These are phyloP conservation scores for Spathaspora arborariae DNA, from an alignment of 805 yeast genomes.

Conservation along the genomic window DNA sequence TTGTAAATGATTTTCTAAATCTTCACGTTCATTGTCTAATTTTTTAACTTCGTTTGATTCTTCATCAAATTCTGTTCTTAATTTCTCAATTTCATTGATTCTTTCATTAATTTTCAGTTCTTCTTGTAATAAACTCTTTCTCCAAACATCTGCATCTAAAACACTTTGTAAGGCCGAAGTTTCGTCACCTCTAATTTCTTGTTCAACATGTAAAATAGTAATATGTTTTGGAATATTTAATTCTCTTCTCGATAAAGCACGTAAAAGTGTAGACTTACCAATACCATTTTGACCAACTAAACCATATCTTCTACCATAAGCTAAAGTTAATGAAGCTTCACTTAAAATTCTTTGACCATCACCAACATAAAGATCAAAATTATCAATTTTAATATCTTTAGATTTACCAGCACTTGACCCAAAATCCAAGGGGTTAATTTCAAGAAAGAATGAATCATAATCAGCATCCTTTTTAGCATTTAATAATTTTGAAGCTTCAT, in stretches of 20 bases:
- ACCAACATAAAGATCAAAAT: constrained; percentile 92
- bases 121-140: constrained; percentile 80
- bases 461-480: constrained; percentile 62
- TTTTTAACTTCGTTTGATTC: constrained; percentile 72
- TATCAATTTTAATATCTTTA: constrained; percentile 92
- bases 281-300: constrained; percentile 99
- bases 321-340: constrained; percentile 80
- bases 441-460: constrained; percentile 91
- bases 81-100: constrained; percentile 66
- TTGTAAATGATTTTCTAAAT: constrained; percentile 71
- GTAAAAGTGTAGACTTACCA: constrained; percentile 91
- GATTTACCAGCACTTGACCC: constrained; percentile 85
- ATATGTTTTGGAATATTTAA: constrained; percentile 92
- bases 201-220: constrained; percentile 94
- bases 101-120: constrained; percentile 72
- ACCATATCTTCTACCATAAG: constrained; percentile 95
- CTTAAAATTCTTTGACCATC: constrained; percentile 90
- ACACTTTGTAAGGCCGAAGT: constrained; percentile 89
- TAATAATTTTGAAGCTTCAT: constrained; percentile 91
- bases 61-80: constrained; percentile 70
- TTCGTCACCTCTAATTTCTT: constrained; percentile 93
- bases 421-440: constrained; percentile 91
- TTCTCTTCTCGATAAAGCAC: constrained; percentile 92
- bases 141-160: constrained; percentile 99
- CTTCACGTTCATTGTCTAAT: constrained; percentile 86